Evolutionary conservation across 306 rosid genomes (phyloP), one percentile per base, ranked within the genome.

Genomic region (Macrotyloma uniflorum): DNA sequence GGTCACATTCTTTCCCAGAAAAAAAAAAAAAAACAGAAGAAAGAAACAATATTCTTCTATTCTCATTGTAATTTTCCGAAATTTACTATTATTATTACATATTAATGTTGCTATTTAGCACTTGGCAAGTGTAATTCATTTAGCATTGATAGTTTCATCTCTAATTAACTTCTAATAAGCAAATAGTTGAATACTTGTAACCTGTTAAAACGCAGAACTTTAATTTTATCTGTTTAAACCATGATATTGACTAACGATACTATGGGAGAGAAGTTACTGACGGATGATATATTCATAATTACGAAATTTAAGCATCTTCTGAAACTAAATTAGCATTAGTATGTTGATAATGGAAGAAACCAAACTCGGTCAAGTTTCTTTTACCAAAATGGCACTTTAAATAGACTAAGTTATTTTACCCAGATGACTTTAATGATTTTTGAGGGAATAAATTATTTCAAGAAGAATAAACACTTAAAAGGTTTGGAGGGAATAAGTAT

Each of bases 1-100:
- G 98, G 97, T 90, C 96, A 61, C 87, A 89, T 93, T 93, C 95
- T 91, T 93, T 91, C 9, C 79, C 61, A 63, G 16, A 4, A 32
- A 22, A 62, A 35, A 69, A 23, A 67, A 16, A 16, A n/a, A 26
- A 35, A 32, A 5, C 4, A 32, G 35, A 32, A 51, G 24, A 73
- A 11, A 50, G 1, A 75, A 40, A 38, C 51, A 22, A 61, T 62
- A 82, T 83, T 84, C 20, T 83, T 84, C 20, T 49, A 70, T 79
- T 72, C 70, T 79, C 40, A 63, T 79, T 49, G 49, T 72, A 83
- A 64, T 86, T 78, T 72, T 32, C 61, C 20, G 8, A 75, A 66
- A 83, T 72, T 69, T 75, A 61, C 24, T 67, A 46, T 77, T 80
- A 65, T n/a, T 40, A 40, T 3, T 80, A 58, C 65, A 38, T 67